These are phyloP conservation scores for Panellus pusillus DNA, from an alignment of 768 basidiomycete species.

Conservation along the genomic window DNA sequence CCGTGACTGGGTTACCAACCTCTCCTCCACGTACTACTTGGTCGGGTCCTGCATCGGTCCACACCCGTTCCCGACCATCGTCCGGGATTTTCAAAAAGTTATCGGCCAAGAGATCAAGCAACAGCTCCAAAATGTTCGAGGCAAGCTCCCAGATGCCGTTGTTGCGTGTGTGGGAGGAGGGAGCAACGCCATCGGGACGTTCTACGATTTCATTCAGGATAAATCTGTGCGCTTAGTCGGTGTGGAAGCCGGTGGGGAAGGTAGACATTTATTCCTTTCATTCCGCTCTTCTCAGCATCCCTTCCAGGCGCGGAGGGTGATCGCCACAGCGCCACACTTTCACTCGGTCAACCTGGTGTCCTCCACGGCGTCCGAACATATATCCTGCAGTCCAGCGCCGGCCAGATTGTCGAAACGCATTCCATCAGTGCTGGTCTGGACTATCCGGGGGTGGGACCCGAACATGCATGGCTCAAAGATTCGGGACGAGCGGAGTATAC, in stretches of 20 bases:
- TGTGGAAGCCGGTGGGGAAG: conserved; percentile 98
- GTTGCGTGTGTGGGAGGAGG: conserved; percentile 98
- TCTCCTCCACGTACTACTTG: conserved; percentile 92
- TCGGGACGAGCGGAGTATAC: conserved; percentile 92
- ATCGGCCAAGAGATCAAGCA: conserved; percentile 94
- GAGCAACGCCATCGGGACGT: conserved; percentile 96
- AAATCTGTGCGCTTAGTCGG: conserved; percentile 84
- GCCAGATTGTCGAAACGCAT: conserved; percentile 97
- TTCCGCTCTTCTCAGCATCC: background rate
- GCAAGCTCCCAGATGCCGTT: conserved; percentile 91
- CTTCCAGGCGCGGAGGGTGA: conserved; percentile 74
- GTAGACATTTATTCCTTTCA: conserved; percentile 36
- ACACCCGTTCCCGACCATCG: conserved; percentile 98
- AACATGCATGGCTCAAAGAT: conserved; percentile 97
- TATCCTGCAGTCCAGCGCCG: conserved; percentile 82
- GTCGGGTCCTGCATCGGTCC: conserved; percentile 98
- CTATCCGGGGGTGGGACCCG: conserved; percentile 97
- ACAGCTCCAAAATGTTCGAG: conserved; percentile 68
- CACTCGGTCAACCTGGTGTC: conserved; percentile 90
- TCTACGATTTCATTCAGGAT: conserved; percentile 94
- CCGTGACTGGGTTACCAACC: conserved; percentile 98
- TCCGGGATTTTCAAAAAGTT: conserved; percentile 95
- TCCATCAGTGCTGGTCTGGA: conserved; percentile 95
- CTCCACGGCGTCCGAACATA: conserved; percentile 96
- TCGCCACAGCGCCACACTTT: conserved; percentile 89